These are phyloP conservation scores for Borealophlyctis nickersoniae DNA, from an alignment of 192 early-diverging fungal species.

Conservation along the genomic window DNA sequence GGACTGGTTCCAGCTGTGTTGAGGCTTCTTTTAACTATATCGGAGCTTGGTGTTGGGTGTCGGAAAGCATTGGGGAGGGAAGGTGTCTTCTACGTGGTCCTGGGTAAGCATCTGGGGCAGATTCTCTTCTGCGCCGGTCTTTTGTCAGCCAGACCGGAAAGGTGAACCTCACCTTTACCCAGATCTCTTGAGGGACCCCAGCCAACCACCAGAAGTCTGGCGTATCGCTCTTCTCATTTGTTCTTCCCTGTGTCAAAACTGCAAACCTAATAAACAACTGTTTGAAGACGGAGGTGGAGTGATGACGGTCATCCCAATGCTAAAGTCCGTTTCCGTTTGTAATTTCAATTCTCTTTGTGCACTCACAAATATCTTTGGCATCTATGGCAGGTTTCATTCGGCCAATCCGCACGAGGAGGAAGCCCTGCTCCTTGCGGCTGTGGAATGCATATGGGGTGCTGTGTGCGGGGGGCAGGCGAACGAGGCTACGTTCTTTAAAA, in stretches of 20 bases:
- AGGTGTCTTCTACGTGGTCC: slow-evolving; percentile 31
- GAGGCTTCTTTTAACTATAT: slow-evolving; percentile 21
- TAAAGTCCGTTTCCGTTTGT: slow-evolving; percentile 28
- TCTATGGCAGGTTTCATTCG: slow-evolving; percentile 26
- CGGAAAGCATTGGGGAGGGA: slow-evolving; percentile 24
- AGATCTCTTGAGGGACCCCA: slow-evolving; percentile 27
- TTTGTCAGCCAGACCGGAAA: neutral
- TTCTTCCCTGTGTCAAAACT: slow-evolving; percentile 40
- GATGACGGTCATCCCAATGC: slow-evolving; percentile 30
- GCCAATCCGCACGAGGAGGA: slow-evolving; percentile 38
- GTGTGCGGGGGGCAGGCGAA: slow-evolving; percentile 36
- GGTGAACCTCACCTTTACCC: slow-evolving; percentile 6
- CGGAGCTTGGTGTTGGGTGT: slow-evolving; percentile 28
- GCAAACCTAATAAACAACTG: slow-evolving; percentile 34
- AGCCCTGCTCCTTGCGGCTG: slow-evolving; percentile 27
- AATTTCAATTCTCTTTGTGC: neutral
- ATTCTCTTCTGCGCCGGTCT: neutral
- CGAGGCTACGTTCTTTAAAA: slow-evolving; percentile 33
- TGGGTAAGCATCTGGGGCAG: slow-evolving; percentile 19
- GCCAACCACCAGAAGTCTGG: slow-evolving; percentile 31
- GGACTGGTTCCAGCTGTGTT: slow-evolving; percentile 33
- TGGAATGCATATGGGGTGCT: slow-evolving; percentile 48
- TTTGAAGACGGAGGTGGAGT: slow-evolving; percentile 43
- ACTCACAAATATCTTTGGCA: neutral
- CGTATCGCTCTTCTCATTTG: slow-evolving; percentile 33